Base-by-base conservation (phyloP, 1,284 basidiomycete species). In the Volvariella surrecta region DNA sequence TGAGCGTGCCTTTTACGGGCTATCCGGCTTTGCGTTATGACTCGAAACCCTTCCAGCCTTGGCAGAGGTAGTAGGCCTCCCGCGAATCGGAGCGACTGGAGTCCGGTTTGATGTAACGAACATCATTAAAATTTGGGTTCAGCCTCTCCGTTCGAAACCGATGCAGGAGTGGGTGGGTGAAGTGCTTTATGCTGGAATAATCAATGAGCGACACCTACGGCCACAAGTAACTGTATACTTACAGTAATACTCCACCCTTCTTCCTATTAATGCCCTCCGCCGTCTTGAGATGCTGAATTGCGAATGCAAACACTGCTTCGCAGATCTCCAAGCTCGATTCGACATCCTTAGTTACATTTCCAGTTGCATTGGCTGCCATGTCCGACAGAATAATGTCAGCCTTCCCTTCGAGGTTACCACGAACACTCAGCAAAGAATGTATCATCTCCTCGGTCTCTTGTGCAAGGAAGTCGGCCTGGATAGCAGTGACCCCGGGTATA, bases 391-490 rank as follows among this genome's bases (percentile, higher is more conserved):
- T 70, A 10, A 89, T 61, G 53, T 89, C 85, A 7, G 74, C 79
- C 61, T 72, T 74, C 15, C 68, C 71, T 9, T 64, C 63, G 0
- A 58, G 55, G 49, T 68, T 60, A n/a, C 49, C 52, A 18, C 59
- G 53, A 4, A 52, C 22, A 19, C 54, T 57, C 10, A 88, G 63
- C 7, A 81, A 55, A 10, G 57, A 54, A 8, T 63, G 63, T 19
- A 92, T 68, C 21, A 64, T 54, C 3, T 48, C 50, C 32, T 70
- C 70, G 0, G 85, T 78, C 18, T 69, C 58, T 0, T 71, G 63
- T 0, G 71, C 65, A n/a, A 92, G 70, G 52, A 94, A 92, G 60
- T 94, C 79, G 45, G 77, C 80, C 54, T 82, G 74, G 16, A 94
- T 56, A 15, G 74, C 67, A 22, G 76, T 64, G 16, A 89, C 87